Base-by-base conservation (phyloP, 495 filamentous ascomycete genomes). In the Acidiella bohemica region DNA sequence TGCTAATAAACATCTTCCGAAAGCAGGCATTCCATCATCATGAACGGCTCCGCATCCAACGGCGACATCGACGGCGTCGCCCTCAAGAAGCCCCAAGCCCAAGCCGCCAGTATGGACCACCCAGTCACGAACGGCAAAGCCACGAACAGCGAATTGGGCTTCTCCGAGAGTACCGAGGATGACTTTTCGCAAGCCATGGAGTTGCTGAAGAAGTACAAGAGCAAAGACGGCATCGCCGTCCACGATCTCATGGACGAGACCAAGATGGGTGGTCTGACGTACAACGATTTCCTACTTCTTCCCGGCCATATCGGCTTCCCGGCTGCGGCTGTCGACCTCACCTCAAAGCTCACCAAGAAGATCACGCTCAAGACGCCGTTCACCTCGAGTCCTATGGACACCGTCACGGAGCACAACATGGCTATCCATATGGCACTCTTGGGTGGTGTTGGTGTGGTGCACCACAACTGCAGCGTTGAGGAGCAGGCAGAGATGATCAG, bases 321-420 rank as follows among this genome's bases (percentile, higher is more conserved):
- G 41, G 88, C 92, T 42, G 85, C 83, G 30, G 81, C 83, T 51
- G 92, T 96, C 39, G 65, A 64, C 36, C 79, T 96, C 32, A 90
- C 95, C 38, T 83, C 87, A 13, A 84, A 81, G 27, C 73, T 99
- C 46, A 96, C 90, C 47, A 93, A 86, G 73, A 76, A 84, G 50
- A 88, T 96, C 60, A 74, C 78, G 11, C 67, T 99, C 52, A 99
- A 94, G 71, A 85, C 83, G 8, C 90, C 90, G 28, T 78, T 99
- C 51, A 71, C 94, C 33, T 96, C 92, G 18, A 95, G 87, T 18
- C 92, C 90, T 52, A 99, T 99, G 90, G 90, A 99, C 69, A 99
- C 90, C 24, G 90, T 99, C 54, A 99, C 90, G 11, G 90, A 96
- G 65, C 80, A 92, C 61, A 85, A 90, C 58, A 99, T 99, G 90